phyloP scores from a whole-genome alignment of 495 filamentous ascomycete genomes.

The Neurospora intermedia region DNA sequence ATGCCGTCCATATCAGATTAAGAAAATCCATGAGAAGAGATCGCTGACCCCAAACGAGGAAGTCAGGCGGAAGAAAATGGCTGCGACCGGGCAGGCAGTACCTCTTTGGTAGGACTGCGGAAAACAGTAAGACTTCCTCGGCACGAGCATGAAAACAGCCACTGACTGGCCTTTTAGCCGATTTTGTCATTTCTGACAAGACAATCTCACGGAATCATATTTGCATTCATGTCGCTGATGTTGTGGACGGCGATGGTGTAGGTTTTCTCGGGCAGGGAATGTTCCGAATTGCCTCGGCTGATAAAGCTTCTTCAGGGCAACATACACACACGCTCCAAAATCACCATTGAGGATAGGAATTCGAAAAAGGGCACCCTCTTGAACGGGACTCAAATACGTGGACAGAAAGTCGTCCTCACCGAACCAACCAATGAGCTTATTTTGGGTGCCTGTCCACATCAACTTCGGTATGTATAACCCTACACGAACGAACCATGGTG shows the following conservation, averaged over 20 bases:
- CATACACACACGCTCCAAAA: conserved; percentile 48
- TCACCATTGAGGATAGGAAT: conserved; percentile 57
- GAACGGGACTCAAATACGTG: conserved; percentile 58
- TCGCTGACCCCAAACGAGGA: not conserved
- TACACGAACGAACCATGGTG: not conserved
- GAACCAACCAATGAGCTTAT: conserved; percentile 52
- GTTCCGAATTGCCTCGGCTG: not conserved
- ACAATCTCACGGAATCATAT: conserved; percentile 86
- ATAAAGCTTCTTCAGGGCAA: conserved; percentile 32
- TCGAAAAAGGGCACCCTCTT: conserved; percentile 74
- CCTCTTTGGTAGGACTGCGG: conserved; percentile 58
- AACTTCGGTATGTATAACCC: conserved; percentile 33
- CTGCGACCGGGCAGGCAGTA: conserved; percentile 72
- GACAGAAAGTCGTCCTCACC: conserved; percentile 39
- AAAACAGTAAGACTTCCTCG: conserved; percentile 30
- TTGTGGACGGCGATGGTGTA: conserved; percentile 63
- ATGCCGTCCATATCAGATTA: not conserved
- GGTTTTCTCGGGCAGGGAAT: conserved; percentile 7
- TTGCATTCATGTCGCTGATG: conserved; percentile 57
- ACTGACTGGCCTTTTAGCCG: conserved; percentile 25
- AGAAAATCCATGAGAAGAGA: not conserved
- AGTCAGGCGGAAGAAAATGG: conserved; percentile 57
- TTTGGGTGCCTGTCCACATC: conserved; percentile 51
- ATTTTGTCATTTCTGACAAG: conserved; percentile 54
- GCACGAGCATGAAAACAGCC: not conserved